A percentile compares a stretch with the other conserved stretches of the same genome.
phyloP scores from a whole-genome alignment of 2,329 filamentous ascomycete genomes.

The Pestalotiopsis sp. region DNA sequence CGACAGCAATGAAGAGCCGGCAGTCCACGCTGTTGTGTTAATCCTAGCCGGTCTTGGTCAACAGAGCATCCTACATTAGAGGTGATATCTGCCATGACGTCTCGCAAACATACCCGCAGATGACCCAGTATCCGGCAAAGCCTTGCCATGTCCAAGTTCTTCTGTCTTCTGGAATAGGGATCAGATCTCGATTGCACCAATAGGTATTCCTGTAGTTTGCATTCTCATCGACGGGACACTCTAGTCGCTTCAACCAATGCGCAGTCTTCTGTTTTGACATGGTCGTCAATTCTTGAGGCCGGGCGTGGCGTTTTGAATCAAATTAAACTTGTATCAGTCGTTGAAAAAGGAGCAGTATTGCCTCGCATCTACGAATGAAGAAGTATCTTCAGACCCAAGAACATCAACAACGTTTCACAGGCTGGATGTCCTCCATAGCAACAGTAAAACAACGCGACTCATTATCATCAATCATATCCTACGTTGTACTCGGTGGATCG shows the following conservation, averaged over 20 bases:
- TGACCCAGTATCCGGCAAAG: slow-evolving; percentile 32
- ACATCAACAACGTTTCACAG: not conserved
- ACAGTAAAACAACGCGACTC: not conserved
- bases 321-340: not conserved
- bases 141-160: slow-evolving; percentile 32
- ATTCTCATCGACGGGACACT: slow-evolving; percentile 23
- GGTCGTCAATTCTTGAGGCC: not conserved
- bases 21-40: slow-evolving; percentile 22
- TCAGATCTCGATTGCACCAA: slow-evolving; percentile 35
- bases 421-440: no score
- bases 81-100: slow-evolving; percentile 1
- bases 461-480: not conserved
- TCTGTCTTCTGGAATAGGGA: slow-evolving; percentile 29
- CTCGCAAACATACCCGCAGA: slow-evolving; percentile 22
- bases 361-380: not conserved
- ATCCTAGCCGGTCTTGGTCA: not conserved
- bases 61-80: not conserved
- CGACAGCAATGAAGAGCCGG: slow-evolving; percentile 27
- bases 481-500: not conserved
- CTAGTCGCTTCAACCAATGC: slow-evolving; percentile 2
- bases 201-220: slow-evolving; percentile 32
- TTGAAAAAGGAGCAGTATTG: not conserved
- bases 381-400: not conserved
- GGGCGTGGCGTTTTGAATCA: not conserved
- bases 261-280: slow-evolving; percentile 13